Conservation (phyloP, 768 basidiomycete species). For the Russula olivacea region DNA sequence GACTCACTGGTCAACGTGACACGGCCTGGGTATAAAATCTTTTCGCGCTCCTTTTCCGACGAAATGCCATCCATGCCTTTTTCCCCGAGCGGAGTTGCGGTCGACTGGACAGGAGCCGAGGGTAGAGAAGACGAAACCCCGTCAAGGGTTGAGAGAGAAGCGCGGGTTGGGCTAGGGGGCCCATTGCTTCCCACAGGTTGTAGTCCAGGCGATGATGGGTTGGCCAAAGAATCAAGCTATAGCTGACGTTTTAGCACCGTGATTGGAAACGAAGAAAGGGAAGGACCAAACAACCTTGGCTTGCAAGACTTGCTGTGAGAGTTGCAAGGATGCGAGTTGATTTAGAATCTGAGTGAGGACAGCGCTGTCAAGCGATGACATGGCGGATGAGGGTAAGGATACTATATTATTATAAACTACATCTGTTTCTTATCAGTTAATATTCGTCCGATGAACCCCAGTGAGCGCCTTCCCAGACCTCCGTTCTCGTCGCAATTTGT, state of each 20-base stretch:
- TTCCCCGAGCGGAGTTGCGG: constrained; percentile 17
- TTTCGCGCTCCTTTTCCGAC: constrained; percentile 64
- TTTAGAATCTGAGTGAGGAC: constrained; percentile 65
- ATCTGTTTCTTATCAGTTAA: neutral
- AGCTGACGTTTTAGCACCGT: neutral
- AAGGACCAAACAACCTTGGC: constrained; percentile 52
- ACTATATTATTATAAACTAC: too few relatives aligned
- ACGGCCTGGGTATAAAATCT: constrained; percentile 70
- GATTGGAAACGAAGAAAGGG: constrained; percentile 4
- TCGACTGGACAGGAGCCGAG: constrained; percentile 24
- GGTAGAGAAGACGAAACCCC: constrained; percentile 31
- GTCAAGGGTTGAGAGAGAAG: constrained; percentile 32
- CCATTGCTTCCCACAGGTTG: constrained; percentile 34
- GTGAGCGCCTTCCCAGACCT: too few relatives aligned
- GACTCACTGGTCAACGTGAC: constrained; percentile 78
- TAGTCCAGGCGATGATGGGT: constrained; percentile 27
- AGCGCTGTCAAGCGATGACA: constrained; percentile 38
- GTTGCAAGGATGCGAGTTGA: constrained; percentile 64
- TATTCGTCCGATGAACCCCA: neutral
- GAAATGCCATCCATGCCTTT: constrained; percentile 12
- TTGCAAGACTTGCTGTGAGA: constrained; percentile 71
- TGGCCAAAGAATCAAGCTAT: constrained; percentile 49
- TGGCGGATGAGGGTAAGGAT: neutral
- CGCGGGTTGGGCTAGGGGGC: constrained; percentile 28
- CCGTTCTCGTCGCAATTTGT: neutral